Base-by-base conservation (phyloP, 2,329 filamentous ascomycete species). In the Aspergillus sp. region DNA sequence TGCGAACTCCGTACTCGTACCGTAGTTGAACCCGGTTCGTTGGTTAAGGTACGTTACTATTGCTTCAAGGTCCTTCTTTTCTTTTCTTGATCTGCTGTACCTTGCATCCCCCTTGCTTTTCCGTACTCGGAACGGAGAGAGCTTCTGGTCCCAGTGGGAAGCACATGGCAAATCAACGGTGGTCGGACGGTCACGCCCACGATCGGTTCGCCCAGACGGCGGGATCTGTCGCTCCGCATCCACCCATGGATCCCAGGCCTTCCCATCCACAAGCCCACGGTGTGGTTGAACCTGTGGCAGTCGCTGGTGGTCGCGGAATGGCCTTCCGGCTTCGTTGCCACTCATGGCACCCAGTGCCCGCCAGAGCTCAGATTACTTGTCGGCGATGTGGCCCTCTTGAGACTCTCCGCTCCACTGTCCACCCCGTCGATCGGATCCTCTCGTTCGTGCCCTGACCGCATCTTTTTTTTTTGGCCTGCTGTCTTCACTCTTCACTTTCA, bases 151-250 rank as follows among this genome's bases (percentile, higher is more conserved):
- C 24, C 27, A n/a, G 44, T 21, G 8, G 8, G 8, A 41, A 37
- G 33, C 21, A 19, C 43, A 53, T 53, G 56, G 57, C 64, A 65
- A 65, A 66, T 66, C 63, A 66, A 57, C 59, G 56, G 23, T 40
- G 46, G 51, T 44, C 52, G 59, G 62, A 47, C 54, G 51, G 40
- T 54, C 64, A 66, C 63, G 60, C 57, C 52, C 46, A 61, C 58
- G 53, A 57, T 45, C 33, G 53, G 52, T 55, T 55, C 52, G 55
- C 15, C 33, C 12, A 40, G 43, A 15, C 52, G 23, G 52, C 35
- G 39, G 40, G 39, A 40, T 21, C 31, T 31, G 14, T 12, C 23
- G 35, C 21, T 56, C 55, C 19, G 41, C 19, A 39, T 21, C 27
- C 40, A 31, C 47, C 46, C 44, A 19, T 48, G 35, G 46, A 35